These are phyloP conservation scores for Pseudogymnoascus sp. DNA, from an alignment of 2,329 filamentous ascomycete genomes.

Conservation along the genomic window DNA sequence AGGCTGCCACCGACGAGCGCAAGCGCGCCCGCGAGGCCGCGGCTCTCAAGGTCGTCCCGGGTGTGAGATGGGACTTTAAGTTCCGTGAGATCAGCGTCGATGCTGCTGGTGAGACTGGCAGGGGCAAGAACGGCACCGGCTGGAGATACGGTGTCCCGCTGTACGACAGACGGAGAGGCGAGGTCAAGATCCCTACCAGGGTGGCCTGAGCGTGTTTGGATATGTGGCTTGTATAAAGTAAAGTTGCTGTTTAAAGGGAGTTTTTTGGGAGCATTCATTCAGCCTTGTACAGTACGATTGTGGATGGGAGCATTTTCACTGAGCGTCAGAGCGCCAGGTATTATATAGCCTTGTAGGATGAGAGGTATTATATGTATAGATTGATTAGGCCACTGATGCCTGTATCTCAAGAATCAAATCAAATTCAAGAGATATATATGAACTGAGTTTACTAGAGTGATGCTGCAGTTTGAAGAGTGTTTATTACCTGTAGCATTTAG, in stretches of 20 bases:
- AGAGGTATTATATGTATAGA: constrained; percentile 6
- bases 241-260: not conserved
- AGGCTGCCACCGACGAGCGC: constrained; percentile 12
- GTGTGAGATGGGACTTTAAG: constrained; percentile 54
- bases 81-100: constrained; percentile 53
- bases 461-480: not conserved
- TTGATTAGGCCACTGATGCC: not conserved
- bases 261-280: constrained; percentile 3
- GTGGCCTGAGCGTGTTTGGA: constrained; percentile 31
- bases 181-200: constrained; percentile 59
- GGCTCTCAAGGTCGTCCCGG: constrained; percentile 38
- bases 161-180: constrained; percentile 54
- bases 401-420: not conserved
- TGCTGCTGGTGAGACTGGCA: constrained; percentile 46
- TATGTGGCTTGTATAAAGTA: not conserved
- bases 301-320: not conserved
- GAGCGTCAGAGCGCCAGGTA: constrained; percentile 1
- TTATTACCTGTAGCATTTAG: not conserved
- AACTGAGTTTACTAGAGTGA: not conserved
- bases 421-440: not conserved
- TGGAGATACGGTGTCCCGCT: constrained; percentile 57
- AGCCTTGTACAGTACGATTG: constrained; percentile 7
- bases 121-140: constrained; percentile 44
- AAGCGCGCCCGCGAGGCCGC: constrained; percentile 30
- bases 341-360: not conserved